Base-by-base conservation (phyloP, 1,284 basidiomycete genomes). In the Cryptococcus maquisensis region DNA sequence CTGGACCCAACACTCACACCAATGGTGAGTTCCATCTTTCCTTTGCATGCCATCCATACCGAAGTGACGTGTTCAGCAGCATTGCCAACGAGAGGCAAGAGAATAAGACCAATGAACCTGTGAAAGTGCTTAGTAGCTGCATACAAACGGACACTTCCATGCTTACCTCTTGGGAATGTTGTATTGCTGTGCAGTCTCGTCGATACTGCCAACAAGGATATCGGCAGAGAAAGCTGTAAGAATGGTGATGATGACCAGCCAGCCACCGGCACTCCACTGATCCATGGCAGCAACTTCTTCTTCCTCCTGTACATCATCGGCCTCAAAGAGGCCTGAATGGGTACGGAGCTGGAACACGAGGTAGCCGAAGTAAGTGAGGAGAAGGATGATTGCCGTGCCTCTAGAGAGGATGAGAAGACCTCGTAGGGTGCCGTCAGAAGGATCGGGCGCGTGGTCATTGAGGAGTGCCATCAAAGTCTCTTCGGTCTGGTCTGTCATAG, bases 31-130 rank as follows among this genome's bases (percentile, higher is more conserved):
- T 90, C 88, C 84, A 90, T 91, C 69, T 88, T 87, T 44, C 73
- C 81, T 75, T 90, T 91, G 80, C 87, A 80, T 0, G 90, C 90
- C 90, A 94, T 94, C 86, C 88, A 91, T 3, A 94, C 83, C 7
- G 87, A 84, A 0, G 89, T 92, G 51, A 80, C 79, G 61, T 81
- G 79, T 64, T 81, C 90, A 16, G 88, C 88, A 42, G 79, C 79
- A 62, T 81, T 81, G 10, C 79, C 80, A 41, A 82, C 81, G 35
- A 81, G 75, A 18, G 81, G 80, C 3, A 82, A 71, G 8, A 82
- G 68, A 57, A 82, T 81, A 15, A 79, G 59, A 51, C 77, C 76
- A 52, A 78, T 74, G 55, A 77, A 77, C 32, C 72, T 71, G 44
- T 7, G 20, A n/a, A 35, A 6, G 21, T 13, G 39, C 20, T 61